Base-by-base conservation (phyloP, 768 basidiomycete genomes). In the Hysterangium stoloniferum region DNA sequence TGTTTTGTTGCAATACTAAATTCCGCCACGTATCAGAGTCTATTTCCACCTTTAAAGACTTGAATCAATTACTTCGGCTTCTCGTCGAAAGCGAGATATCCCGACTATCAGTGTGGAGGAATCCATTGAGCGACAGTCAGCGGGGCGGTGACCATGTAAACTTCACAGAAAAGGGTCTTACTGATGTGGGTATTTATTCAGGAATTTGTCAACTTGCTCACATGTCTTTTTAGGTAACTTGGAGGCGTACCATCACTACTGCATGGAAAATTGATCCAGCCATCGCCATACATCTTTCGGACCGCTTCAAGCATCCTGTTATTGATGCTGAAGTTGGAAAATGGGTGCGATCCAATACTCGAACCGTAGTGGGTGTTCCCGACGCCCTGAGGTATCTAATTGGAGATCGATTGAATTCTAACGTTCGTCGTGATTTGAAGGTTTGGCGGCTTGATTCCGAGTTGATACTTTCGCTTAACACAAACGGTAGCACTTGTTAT, bases 51-150 rank as follows among this genome's bases (percentile, higher is more conserved):
- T 77, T 95, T 33, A 79, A 79, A 49, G 80, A 72, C 37, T 68
- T 86, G 4, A 85, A 85, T 52, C 73, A 77, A 17, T 82, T 95
- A 0, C 69, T 97, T n/a, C 75, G 83, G 19, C 66, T 95, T 6
- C 74, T 98, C 11, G 81, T 92, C 6, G 91, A 95, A 64, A 93
- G 90, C 61, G 96, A 99, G 63, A 81, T 97, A 36, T 80, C 75
- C 58, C 77, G 93, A 13, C 67, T 98, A 36, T 76, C 71, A 4
- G 93, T 98, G 6, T 98, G 96, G 96, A 73, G 73, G 37, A 98
- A 98, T 64, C 89, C 91, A 0, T 74, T 76, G 27, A 86, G 84
- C 53, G 94, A 96, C 55, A 58, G 72, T 4, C 80, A 76, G 57
- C 79, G 84, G 56, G 84, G 85, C 15, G 59, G 64, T 1, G 84